phyloP scores from a whole-genome alignment of 2,329 filamentous ascomycete species.

The Daldinia eschscholtzii region DNA sequence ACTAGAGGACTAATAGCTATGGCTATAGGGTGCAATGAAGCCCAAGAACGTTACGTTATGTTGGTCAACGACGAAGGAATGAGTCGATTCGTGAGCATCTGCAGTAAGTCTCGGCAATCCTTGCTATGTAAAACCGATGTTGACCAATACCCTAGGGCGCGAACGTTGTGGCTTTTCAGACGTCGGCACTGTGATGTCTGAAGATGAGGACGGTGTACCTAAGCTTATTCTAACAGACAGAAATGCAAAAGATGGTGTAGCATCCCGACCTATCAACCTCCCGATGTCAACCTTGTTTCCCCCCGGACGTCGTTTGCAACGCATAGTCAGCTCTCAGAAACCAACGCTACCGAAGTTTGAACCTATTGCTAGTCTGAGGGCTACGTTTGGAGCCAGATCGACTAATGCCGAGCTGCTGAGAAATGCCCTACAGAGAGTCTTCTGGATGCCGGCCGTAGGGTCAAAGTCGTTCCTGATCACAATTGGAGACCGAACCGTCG shows the following conservation, averaged over 20 bases:
- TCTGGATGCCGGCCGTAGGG: constrained; percentile 87
- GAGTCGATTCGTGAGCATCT: constrained; percentile 78
- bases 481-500: constrained; percentile 92
- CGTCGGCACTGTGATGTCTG: constrained; percentile 80
- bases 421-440: constrained; percentile 82
- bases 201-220: constrained; percentile 72
- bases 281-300: constrained; percentile 52
- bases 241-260: constrained; percentile 43
- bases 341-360: constrained; percentile 68
- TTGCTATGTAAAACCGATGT: background rate
- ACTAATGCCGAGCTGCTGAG: constrained; percentile 66
- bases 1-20: constrained; percentile 15
- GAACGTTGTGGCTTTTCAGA: constrained; percentile 94
- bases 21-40: constrained; percentile 75
- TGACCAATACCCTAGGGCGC: constrained; percentile 57
- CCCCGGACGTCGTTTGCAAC: constrained; percentile 48
- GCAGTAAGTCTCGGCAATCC: constrained; percentile 50
- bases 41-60: constrained; percentile 95
- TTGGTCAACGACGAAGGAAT: constrained; percentile 85
- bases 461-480: constrained; percentile 99
- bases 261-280: constrained; percentile 48
- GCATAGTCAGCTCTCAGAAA: constrained; percentile 47
- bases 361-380: constrained; percentile 71
- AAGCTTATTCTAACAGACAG: constrained; percentile 73
- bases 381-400: constrained; percentile 81